A percentile compares a stretch with the other conserved stretches of the same genome.
Conservation (phyloP, 2,329 filamentous ascomycete genomes). For the Verticillium klebahnii region DNA sequence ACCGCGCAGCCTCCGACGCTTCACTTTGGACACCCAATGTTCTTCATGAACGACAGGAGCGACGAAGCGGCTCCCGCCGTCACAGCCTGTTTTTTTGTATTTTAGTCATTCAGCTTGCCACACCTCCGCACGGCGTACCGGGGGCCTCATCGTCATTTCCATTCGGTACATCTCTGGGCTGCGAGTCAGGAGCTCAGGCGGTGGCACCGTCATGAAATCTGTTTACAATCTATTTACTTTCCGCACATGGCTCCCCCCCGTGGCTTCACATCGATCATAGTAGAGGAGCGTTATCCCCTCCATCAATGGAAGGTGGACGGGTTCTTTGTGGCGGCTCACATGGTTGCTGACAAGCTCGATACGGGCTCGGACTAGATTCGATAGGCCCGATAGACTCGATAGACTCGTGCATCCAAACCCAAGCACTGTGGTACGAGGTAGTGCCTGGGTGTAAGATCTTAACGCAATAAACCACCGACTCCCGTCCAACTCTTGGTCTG, state of each 20-base stretch:
- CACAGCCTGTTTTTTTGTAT: slow-evolving; percentile 1
- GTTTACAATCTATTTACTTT: neutral
- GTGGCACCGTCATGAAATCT: neutral
- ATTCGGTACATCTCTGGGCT: neutral
- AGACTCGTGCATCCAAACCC: no score
- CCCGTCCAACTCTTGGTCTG: no score
- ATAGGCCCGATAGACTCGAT: no score
- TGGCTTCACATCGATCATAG: neutral
- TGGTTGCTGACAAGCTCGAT: no score
- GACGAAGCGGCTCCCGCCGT: neutral
- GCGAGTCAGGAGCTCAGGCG: neutral
- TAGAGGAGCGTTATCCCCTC: neutral
- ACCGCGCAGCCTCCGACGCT: neutral
- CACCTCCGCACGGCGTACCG: slow-evolving; percentile 11
- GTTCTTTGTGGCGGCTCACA: no score
- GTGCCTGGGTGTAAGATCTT: no score
- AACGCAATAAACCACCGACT: no score
- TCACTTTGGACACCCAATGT: neutral
- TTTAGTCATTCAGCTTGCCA: slow-evolving; percentile 3
- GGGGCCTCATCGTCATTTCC: slow-evolving; percentile 3
- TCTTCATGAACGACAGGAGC: neutral
- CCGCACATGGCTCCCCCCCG: neutral
- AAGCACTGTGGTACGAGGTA: no score
- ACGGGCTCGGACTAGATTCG: no score
- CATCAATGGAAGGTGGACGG: no score